phyloP scores from a whole-genome alignment of 371 early-diverging fungal genomes.

The Mortierella sp. region DNA sequence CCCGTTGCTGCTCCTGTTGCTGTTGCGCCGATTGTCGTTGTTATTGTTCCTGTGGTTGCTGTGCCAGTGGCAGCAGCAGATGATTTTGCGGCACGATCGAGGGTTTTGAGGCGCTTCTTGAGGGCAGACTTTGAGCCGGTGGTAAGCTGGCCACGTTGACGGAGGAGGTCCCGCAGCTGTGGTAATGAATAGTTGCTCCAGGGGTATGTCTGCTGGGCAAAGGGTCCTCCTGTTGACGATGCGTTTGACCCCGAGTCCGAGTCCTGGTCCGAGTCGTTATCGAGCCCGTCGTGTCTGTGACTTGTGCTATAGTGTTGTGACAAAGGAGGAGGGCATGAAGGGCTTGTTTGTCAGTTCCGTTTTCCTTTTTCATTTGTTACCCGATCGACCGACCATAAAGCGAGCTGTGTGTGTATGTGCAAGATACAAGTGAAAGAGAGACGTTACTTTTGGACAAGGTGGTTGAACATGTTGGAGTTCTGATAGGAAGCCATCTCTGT shows the following conservation, averaged over 20 bases:
- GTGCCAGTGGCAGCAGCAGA: slow-evolving; percentile 7
- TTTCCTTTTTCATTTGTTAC: too few species aligned
- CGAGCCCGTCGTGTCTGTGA: slow-evolving; percentile 16
- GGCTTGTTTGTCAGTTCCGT: background rate
- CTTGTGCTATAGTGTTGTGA: slow-evolving; percentile 13
- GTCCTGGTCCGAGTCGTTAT: slow-evolving; percentile 31
- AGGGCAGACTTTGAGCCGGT: slow-evolving; percentile 41
- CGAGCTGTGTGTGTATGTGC: too few species aligned
- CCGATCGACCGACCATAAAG: too few species aligned
- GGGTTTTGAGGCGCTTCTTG: slow-evolving; percentile 46
- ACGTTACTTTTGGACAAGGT: slow-evolving; percentile 48
- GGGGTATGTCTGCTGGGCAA: slow-evolving; percentile 25
- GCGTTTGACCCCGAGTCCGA: slow-evolving; percentile 36
- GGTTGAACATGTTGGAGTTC: slow-evolving; percentile 53
- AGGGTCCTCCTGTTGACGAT: background rate
- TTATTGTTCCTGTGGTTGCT: too few species aligned
- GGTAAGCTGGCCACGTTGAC: slow-evolving; percentile 50
- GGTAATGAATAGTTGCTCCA: slow-evolving; percentile 51
- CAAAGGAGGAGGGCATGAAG: background rate
- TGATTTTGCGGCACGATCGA: slow-evolving; percentile 31
- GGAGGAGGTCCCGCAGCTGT: slow-evolving; percentile 50
- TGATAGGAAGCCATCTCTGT: slow-evolving; percentile 39
- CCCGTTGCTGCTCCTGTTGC: background rate
- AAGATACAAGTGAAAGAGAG: background rate
- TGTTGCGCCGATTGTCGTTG: background rate